Evolutionary conservation across 768 basidiomycete species (phyloP), one percentile per base, ranked within the genome.

Genomic region (Leccinum subtestaceum): DNA sequence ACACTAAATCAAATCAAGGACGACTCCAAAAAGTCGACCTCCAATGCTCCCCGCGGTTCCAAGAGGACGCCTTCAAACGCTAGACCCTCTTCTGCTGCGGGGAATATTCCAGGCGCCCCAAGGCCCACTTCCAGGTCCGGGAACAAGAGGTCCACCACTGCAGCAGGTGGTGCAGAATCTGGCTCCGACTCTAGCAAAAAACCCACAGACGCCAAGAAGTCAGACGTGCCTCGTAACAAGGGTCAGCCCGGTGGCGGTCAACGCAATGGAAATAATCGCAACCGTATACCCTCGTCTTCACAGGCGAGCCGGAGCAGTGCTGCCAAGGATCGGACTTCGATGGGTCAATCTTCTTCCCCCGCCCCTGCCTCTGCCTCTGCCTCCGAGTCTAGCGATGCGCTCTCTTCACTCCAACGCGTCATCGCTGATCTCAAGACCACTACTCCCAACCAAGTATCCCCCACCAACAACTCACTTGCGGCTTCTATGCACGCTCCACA

Each of bases 361-460:
- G 79, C 79, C 40, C 81, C 83, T 60, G 71, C 72, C 48, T 76
- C 82, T 62, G 76, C 74, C 61, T 77, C 82, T 62, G 77, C 74
- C 62, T 79, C 79, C 36, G 88, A 91, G 64, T 82, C 84, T 21
- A 91, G 89, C 69, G 88, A 89, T 71, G 91, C 89, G 17, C 78
- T 94, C 59, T 89, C 89, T 60, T 93, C 91, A 29, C 84, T 98
- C 55, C 94, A 98, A 70, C 86, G 92, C 58, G 89, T 97, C 72
- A 98, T 98, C 65, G 91, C 91, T 57, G 95, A 98, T 73, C 80
- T 97, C 63, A 96, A 94, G 81, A 88, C 89, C 3, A 87, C 36
- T 15, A 32, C 90, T 52, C 78, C 84, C 53, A 83, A 77, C 67
- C 82, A 74, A 65, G 45, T 58, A 0, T 73, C 75, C 67, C 75